A percentile compares a stretch with the other conserved stretches of the same genome.
Conservation (phyloP, 2,329 filamentous ascomycete genomes). For the Calonectria pseudoturangicola region DNA sequence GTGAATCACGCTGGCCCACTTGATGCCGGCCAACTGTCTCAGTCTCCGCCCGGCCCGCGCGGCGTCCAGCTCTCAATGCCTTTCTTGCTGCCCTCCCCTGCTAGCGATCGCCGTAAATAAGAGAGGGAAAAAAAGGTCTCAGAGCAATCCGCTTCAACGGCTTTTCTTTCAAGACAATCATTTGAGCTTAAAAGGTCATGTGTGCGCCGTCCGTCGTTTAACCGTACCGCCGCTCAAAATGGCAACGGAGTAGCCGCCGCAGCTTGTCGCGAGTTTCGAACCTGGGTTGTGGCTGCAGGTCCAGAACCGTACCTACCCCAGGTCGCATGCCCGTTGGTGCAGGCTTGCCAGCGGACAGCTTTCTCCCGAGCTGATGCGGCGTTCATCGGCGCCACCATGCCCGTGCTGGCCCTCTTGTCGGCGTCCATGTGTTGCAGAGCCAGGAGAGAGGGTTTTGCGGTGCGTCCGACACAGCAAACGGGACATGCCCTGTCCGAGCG, state of each 20-base stretch:
- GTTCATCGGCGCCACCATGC: slow-evolving; percentile 16
- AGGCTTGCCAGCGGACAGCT: slow-evolving; percentile 21
- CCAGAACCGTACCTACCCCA: slow-evolving; percentile 22
- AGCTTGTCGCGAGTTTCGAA: slow-evolving; percentile 14
- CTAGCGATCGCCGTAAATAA: slow-evolving; percentile 3
- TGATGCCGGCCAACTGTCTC: slow-evolving; percentile 36
- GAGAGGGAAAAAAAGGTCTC: slow-evolving; percentile 2
- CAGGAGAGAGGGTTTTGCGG: slow-evolving; percentile 19
- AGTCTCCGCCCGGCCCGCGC: slow-evolving; percentile 38
- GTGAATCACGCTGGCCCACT: slow-evolving; percentile 33
- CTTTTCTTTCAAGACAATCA: slow-evolving; percentile 24
- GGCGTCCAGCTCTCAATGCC: slow-evolving; percentile 24
- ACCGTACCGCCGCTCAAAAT: slow-evolving; percentile 3
- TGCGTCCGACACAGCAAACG: slow-evolving; percentile 13
- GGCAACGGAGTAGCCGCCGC: slow-evolving; percentile 11
- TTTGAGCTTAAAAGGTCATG: slow-evolving; percentile 21
- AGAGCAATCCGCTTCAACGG: slow-evolving; percentile 5
- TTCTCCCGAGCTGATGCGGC: slow-evolving; percentile 1
- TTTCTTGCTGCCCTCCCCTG: slow-evolving; percentile 5
- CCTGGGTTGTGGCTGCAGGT: slow-evolving; percentile 27
- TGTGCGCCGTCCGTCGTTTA: slow-evolving; percentile 16
- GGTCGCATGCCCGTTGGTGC: slow-evolving; percentile 26
- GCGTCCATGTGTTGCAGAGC: slow-evolving; percentile 9
- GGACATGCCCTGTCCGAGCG: slow-evolving; percentile 11
- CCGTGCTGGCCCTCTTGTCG: slow-evolving; percentile 17